Evolutionary conservation across 2,329 filamentous ascomycete genomes (phyloP).

Genomic region (Diaporthe vaccinii): DNA sequence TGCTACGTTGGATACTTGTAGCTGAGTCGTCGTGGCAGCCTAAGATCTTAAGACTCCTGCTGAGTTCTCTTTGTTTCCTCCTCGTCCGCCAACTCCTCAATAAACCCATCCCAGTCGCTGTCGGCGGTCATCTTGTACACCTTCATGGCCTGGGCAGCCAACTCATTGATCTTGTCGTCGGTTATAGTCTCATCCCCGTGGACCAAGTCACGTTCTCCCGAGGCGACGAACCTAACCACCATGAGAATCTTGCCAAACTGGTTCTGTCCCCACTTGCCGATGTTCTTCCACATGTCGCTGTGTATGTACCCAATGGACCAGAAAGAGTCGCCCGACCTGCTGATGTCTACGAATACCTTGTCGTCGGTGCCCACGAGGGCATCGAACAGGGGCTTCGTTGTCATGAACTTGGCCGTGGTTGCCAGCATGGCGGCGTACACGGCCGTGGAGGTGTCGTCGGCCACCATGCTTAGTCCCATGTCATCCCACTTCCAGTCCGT

Average conservation of each 20-base stretch:
- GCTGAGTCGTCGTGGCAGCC: neutral
- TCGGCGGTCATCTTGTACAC: neutral
- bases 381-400: neutral
- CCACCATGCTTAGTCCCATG: neutral
- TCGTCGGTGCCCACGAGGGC: neutral
- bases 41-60: neutral
- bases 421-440: neutral
- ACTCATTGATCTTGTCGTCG: neutral
- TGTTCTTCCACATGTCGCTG: neutral
- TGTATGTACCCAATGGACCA: neutral
- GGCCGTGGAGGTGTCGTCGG: neutral
- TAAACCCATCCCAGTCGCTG: neutral
- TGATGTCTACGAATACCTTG: neutral
- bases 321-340: neutral
- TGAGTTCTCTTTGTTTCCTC: neutral
- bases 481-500: neutral
- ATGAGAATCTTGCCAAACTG: neutral
- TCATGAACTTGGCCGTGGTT: neutral
- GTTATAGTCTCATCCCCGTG: neutral
- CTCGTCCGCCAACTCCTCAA: neutral
- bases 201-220: neutral
- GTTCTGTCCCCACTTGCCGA: neutral
- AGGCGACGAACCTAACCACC: neutral
- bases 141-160: neutral
- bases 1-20: neutral